These are phyloP conservation scores for Aspergillus mulundensis DNA, from an alignment of 495 filamentous ascomycete species.

Conservation along the genomic window DNA sequence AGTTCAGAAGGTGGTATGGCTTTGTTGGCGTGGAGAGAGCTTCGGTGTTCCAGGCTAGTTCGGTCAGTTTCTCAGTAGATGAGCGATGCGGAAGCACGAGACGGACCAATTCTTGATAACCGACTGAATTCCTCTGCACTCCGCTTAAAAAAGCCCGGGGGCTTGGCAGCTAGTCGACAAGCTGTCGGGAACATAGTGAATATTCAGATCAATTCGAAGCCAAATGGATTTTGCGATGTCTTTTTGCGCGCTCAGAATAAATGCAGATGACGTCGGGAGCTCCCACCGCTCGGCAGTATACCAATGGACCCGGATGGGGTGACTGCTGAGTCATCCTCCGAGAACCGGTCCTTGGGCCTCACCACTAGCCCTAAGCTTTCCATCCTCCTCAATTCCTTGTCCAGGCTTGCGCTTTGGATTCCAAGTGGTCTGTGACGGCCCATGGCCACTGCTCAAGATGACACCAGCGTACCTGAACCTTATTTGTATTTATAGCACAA, in stretches of 20 bases:
- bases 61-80: conserved; percentile 1
- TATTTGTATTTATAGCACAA: no score
- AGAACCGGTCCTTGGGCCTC: not conserved
- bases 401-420: no score
- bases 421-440: no score
- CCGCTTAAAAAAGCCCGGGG: conserved; percentile 55
- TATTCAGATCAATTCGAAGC: not conserved
- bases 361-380: not conserved
- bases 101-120: conserved; percentile 45
- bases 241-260: no score
- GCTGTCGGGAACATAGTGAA: conserved; percentile 45
- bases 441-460: no score
- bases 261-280: conserved; percentile 5
- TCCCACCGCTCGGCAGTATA: not conserved
- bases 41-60: conserved; percentile 47
- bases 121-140: conserved; percentile 63
- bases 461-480: no score
- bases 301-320: not conserved
- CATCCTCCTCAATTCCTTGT: not conserved
- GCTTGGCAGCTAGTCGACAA: conserved; percentile 43
- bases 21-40: conserved; percentile 44
- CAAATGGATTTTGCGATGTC: not conserved
- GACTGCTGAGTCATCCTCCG: not conserved
- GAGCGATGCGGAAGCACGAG: not conserved
- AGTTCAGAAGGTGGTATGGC: conserved; percentile 46